Evolutionary conservation across 306 rosid genomes (phyloP), one percentile per base, ranked within the genome.

Genomic region (Acacia melanoxylon): DNA sequence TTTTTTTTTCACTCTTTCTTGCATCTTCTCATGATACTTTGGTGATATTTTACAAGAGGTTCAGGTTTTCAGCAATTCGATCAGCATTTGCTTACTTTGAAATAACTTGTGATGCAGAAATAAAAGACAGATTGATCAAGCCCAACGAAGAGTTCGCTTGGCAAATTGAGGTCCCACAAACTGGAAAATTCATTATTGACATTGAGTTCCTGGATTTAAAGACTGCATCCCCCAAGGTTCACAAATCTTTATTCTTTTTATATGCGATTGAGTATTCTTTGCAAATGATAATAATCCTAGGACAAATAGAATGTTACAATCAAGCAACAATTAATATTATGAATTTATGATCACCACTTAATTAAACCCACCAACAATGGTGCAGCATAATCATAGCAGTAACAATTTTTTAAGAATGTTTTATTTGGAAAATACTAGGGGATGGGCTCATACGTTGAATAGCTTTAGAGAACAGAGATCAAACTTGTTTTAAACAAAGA

Each of bases 151-250:
- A 85, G 75, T 92, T 90, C 56, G 88, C 88, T 78, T 92, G 97
- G 94, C 81, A 83, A 54, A 79, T 90, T 51, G 97, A 90, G 75
- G 89, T 85, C 76, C 97, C 97, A 35, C 76, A 86, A 58, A 86
- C 91, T 0, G 94, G 97, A 74, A 90, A 87, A 72, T 86, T 92
- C 88, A 89, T 90, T 51, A 90, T 92, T 14, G 97, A 92, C 75
- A 83, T 92, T 58, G 94, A 92, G 83, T 92, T 92, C 84, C 91
- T 90, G 42, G 97, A 92, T 75, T 82, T 92, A 81, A 92, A 92
- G 86, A 85, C 76, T 37, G 68, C 87, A 2, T 86, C 94, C 54
- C 77, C 84, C 15, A 54, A 78, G 62, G 97, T 92, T 74, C 83
- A 17, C 46, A 66, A 37, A 51, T 68, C 19, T 9, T 61, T 48